Base-by-base conservation (phyloP, 2,329 filamentous ascomycete species). In the Ilyonectria destructans region DNA sequence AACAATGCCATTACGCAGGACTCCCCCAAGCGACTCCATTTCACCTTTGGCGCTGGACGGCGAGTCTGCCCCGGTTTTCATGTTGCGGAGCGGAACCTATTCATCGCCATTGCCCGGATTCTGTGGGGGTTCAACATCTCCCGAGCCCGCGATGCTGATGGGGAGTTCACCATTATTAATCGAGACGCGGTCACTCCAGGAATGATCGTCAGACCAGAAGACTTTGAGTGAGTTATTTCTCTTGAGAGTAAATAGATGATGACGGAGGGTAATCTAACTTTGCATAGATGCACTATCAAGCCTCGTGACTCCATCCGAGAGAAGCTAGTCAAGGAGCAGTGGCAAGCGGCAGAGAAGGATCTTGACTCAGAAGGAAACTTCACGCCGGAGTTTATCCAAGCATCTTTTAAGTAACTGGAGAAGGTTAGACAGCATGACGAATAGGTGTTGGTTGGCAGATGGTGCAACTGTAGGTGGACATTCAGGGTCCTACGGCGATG, bases 61-160 rank as follows among this genome's bases (percentile, higher is more conserved):
- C 45, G 57, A 4, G 57, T 59, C 19, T 59, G 57, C 9, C 57
- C 57, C 4, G 57, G 57, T 3, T 59, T 59, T 13, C 57, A 59
- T 5, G 57, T 59, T 6, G 57, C 57, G 1, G 57, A 59, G 29
- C 45, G 57, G 3, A 59, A 59, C 35, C 26, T 59, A 10, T 59
- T 59, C 31, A 59, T 59, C 31, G 57, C 57, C 6, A 59, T 59
- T 37, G 51, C 57, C 8, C 45, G 57, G 1, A 59, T 59, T 4
- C 21, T 59, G 3, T 59, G 57, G 57, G 57, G 57, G 2, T 26
- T 59, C 4, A n/a, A 19, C 3, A 59, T 59, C 7, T 35, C 45
- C 21, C 31, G 57, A 17, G 45, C 57, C 3, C 29, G 57, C 4
- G 57, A 37, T 12, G 31, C 8, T 2, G n/a, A 35, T 7, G 57